Evolutionary conservation across 176 grass and related monocot species (phyloP).

Genomic region (Carex parvula): DNA sequence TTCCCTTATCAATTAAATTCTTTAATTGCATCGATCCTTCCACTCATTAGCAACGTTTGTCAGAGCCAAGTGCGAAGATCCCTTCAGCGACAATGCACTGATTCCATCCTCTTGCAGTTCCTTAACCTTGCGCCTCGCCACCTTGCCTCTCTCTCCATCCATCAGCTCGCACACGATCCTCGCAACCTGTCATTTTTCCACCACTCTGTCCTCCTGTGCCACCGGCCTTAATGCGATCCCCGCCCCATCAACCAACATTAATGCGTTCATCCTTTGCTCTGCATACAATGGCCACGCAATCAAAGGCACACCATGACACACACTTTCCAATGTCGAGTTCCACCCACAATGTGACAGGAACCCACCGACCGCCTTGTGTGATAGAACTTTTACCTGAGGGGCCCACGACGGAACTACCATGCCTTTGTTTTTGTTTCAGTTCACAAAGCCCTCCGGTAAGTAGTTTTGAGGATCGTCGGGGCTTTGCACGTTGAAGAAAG

Average conservation of each 20-base stretch:
- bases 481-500: no score
- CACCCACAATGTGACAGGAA: no score
- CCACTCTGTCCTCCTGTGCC: not conserved
- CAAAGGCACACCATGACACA: conserved; percentile 44
- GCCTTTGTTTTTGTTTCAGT: no score
- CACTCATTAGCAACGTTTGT: conserved; percentile 31
- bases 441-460: no score
- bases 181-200: conserved; percentile 38
- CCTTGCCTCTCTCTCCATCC: conserved; percentile 32
- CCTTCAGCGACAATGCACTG: conserved; percentile 7
- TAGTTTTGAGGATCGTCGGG: no score
- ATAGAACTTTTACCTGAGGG: no score
- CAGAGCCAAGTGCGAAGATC: conserved; percentile 17
- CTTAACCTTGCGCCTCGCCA: conserved; percentile 9
- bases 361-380: no score
- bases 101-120: conserved; percentile 28
- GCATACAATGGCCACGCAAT: conserved; percentile 60
- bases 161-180: conserved; percentile 43
- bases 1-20: no score
- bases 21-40: no score
- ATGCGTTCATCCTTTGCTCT: conserved; percentile 52
- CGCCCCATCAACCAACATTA: conserved; percentile 29
- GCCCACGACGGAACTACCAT: no score
- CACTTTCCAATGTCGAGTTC: conserved; percentile 66
- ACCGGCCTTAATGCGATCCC: conserved; percentile 27